Evolutionary conservation across 2,329 filamentous ascomycete genomes (phyloP).

Genomic region (Ampelomyces quisqualis): DNA sequence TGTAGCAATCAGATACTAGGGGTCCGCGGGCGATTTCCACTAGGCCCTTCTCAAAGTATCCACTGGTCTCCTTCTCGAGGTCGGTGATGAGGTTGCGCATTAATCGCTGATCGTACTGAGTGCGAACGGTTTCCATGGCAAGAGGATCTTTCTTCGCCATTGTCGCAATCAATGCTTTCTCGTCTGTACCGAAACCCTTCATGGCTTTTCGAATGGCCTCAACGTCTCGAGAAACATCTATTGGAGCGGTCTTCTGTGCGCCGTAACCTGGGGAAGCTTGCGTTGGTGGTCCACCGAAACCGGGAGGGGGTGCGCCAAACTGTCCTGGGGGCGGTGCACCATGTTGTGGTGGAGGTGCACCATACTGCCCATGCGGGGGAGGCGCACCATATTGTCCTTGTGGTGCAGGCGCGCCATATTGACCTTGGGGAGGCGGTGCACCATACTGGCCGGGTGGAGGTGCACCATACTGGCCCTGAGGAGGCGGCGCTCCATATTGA

Average conservation of each 20-base stretch:
- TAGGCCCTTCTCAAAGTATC: constrained; percentile 73
- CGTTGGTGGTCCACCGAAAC: constrained; percentile 42
- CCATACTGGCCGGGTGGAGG: constrained; percentile 28
- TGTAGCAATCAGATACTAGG: constrained; percentile 71
- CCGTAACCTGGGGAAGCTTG: constrained; percentile 70
- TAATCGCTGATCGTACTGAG: constrained; percentile 63
- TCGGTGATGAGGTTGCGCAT: constrained; percentile 69
- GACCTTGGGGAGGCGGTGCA: constrained; percentile 17
- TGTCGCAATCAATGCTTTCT: constrained; percentile 70
- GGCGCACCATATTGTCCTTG: constrained; percentile 40
- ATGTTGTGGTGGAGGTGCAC: constrained; percentile 43
- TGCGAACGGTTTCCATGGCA: constrained; percentile 66
- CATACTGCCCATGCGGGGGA: constrained; percentile 25
- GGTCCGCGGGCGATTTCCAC: constrained; percentile 77
- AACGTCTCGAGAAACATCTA: constrained; percentile 67
- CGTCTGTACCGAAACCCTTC: constrained; percentile 92
- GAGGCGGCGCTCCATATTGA: constrained; percentile 21
- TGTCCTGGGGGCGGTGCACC: constrained; percentile 35
- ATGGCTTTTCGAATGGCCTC: constrained; percentile 76
- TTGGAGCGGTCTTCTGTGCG: constrained; percentile 59
- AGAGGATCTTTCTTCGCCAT: constrained; percentile 74
- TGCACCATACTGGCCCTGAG: constrained; percentile 21
- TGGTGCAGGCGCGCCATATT: constrained; percentile 35
- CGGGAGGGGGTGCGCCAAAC: constrained; percentile 28
- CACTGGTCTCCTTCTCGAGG: constrained; percentile 71